Evolutionary conservation across 2,329 filamentous ascomycete genomes (phyloP), one percentile per base, ranked within the genome.

Genomic region (Colletotrichum agaves): DNA sequence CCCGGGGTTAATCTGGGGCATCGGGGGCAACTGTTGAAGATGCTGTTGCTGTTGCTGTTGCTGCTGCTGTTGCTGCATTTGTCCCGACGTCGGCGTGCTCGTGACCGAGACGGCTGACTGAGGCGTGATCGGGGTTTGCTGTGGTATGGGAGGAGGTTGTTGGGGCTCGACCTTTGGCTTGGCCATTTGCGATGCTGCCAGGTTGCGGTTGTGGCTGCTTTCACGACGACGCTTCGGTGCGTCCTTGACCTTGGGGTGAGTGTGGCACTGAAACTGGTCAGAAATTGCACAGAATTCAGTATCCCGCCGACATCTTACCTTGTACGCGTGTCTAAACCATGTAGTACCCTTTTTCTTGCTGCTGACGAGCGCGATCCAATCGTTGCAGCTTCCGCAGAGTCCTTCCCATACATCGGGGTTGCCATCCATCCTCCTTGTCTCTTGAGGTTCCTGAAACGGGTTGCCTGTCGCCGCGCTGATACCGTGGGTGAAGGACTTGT

Each of bases 321-420:
- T 96, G 82, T 96, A 96, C 52, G 93, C 92, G 78, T 97, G 93
- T 71, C 93, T 85, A 78, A 95, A 97, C 92, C 93, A 97, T 3
- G 93, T 94, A 1, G 93, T 97, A n/a, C 92, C 92, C 81, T 95
- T 94, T 83, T 95, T 95, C 82, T 95, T 95, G 77, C 90, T 93
- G 80, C 91, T 94, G 46, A 94, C 91, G 39, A 94, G 82, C 12
- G 91, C 89, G 72, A 94, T 90, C 92, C 92, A 94, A 69, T 93
- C 91, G 71, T 90, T 91, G 79, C 92, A 94, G 75, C 88, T 91
- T 56, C 91, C 88, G 74, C 92, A 95, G 5, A 93, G 83, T 2
- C 91, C 92, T 75, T 95, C 92, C 90, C 91, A 93, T 3, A 93
- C 91, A 75, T 93, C 92, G 3, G 92, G 88, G 74, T 93, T 94